A percentile compares a stretch with the other conserved stretches of the same genome.
Conservation (phyloP, 2,329 filamentous ascomycete species). For the Ophiosphaerella herpotricha region DNA sequence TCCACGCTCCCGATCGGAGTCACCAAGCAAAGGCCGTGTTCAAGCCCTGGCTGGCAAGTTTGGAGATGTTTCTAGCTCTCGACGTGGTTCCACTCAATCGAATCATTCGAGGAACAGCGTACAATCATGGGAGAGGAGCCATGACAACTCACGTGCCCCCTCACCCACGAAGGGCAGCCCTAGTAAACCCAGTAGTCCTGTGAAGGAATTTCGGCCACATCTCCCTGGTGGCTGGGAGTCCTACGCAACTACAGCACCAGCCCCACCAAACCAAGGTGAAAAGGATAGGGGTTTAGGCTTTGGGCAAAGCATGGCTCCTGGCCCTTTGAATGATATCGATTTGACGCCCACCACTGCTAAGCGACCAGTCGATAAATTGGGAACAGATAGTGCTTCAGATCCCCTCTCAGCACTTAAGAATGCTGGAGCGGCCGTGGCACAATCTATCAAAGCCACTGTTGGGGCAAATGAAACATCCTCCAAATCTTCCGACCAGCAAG, state of each 20-base stretch:
- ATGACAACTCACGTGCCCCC: slow-evolving; percentile 41
- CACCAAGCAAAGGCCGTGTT: slow-evolving; percentile 56
- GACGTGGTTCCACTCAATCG: slow-evolving; percentile 53
- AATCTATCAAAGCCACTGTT: slow-evolving; percentile 49
- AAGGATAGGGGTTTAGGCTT: slow-evolving; percentile 32
- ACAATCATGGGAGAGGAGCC: slow-evolving; percentile 47
- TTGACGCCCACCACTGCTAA: slow-evolving; percentile 46
- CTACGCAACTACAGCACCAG: slow-evolving; percentile 48
- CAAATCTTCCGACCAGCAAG: slow-evolving; percentile 14
- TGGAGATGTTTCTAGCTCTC: slow-evolving; percentile 51
- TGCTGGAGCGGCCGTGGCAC: slow-evolving; percentile 55
- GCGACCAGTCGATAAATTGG: slow-evolving; percentile 27
- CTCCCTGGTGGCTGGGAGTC: slow-evolving; percentile 61
- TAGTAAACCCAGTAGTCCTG: slow-evolving; percentile 43
- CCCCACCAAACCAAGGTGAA: slow-evolving; percentile 35
- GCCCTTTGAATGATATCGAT: slow-evolving; percentile 35
- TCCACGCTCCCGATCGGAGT: slow-evolving; percentile 46
- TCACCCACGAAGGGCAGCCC: slow-evolving; percentile 37
- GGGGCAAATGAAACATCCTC: slow-evolving; percentile 33
- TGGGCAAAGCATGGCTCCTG: slow-evolving; percentile 7
- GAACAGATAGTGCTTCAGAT: slow-evolving; percentile 25
- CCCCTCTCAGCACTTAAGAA: slow-evolving; percentile 52
- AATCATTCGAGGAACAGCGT: slow-evolving; percentile 48
- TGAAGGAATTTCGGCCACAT: slow-evolving; percentile 53
- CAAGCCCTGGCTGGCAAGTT: slow-evolving; percentile 58